phyloP scores from a whole-genome alignment of 176 grass and related monocot species.

The Aegilops speltoides region DNA sequence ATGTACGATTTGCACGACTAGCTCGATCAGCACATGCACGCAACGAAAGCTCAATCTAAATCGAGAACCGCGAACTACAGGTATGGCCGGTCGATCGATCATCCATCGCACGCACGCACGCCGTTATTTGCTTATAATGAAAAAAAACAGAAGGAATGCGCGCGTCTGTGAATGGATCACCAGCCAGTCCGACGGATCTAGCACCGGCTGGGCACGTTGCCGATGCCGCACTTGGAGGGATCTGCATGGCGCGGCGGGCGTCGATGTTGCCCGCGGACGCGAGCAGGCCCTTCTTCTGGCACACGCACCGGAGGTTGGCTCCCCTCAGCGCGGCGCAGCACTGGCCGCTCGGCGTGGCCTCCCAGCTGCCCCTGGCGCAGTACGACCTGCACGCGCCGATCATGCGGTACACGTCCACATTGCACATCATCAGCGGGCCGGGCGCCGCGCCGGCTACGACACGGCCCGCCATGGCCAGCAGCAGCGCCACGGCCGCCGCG shows the following conservation, averaged over 20 bases:
- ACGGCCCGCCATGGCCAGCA: not conserved
- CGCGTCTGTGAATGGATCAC: no score
- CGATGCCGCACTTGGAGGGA: conserved; percentile 38
- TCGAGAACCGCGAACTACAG: not conserved
- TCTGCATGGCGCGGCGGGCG: conserved; percentile 15
- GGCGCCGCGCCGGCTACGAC: not conserved
- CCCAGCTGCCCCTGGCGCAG: not conserved
- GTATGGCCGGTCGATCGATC: no score
- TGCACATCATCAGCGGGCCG: not conserved
- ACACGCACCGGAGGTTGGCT: conserved; percentile 47
- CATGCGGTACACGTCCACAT: not conserved
- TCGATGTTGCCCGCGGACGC: not conserved
- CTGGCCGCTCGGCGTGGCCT: not conserved
- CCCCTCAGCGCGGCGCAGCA: conserved; percentile 42
- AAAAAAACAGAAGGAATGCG: no score
- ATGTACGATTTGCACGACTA: not conserved
- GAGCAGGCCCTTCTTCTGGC: not conserved
- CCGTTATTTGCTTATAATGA: no score
- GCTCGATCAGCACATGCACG: not conserved
- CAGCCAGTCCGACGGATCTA: not conserved
- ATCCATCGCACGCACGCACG: no score
- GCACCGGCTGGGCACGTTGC: not conserved
- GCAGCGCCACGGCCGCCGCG: not conserved
- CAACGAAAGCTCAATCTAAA: not conserved
- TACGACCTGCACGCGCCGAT: conserved; percentile 12